Evolutionary conservation across 164 flowering plant species (phyloP).

Genomic region (Platanus orientalis): DNA sequence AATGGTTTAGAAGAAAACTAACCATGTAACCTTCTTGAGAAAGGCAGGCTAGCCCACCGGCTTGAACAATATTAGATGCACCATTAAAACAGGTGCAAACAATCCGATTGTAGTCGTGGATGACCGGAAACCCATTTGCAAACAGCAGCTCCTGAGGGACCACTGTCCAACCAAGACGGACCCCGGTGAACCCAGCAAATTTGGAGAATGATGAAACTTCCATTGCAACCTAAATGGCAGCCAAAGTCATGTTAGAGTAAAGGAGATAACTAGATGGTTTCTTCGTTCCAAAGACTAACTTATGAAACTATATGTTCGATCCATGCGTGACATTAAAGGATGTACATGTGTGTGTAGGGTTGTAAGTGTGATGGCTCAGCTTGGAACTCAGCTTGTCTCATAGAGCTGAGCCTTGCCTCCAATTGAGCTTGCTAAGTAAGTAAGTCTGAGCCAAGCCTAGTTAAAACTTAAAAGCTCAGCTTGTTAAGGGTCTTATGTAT

Average conservation of each 20-base stretch:
- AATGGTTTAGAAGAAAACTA: constrained; percentile 5
- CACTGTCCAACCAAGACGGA: constrained; percentile 81
- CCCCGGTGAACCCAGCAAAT: constrained; percentile 74
- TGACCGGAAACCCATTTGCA: constrained; percentile 59
- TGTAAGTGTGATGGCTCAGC: too few relatives aligned
- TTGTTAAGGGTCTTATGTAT: too few relatives aligned
- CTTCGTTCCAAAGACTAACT: too few relatives aligned
- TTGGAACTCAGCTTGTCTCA: too few relatives aligned
- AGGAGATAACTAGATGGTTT: too few relatives aligned
- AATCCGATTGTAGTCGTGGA: constrained; percentile 54
- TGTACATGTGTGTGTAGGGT: too few relatives aligned
- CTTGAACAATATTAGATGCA: constrained; percentile 64
- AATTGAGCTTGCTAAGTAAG: too few relatives aligned
- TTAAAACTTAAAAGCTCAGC: too few relatives aligned
- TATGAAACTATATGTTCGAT: too few relatives aligned
- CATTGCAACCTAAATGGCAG: constrained; percentile 53
- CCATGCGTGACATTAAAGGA: too few relatives aligned
- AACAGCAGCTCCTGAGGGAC: constrained; percentile 56
- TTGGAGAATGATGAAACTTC: constrained; percentile 75
- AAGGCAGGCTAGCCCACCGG: constrained; percentile 77
- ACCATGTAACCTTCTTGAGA: constrained; percentile 56
- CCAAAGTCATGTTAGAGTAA: background rate
- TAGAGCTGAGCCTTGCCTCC: too few relatives aligned
- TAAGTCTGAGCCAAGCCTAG: too few relatives aligned
- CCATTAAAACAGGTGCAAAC: constrained; percentile 73